Conservation (phyloP, 371 early-diverging fungal species). For the Hamiltosporidium magnivora region DNA sequence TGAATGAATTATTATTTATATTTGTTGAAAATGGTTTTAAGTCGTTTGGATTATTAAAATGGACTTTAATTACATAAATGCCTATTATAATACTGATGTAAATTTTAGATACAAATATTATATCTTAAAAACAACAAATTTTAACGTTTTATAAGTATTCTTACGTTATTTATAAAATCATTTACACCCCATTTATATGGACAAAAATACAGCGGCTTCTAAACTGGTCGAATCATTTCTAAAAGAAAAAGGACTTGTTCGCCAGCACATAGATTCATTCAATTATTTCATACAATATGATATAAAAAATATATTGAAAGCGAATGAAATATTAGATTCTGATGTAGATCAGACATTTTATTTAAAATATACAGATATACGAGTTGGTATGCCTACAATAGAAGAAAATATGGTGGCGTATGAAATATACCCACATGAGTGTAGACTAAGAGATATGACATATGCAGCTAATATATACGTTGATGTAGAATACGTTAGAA, state of each 20-base stretch:
- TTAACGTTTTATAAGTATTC: no score
- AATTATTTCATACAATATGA: constrained; percentile 93
- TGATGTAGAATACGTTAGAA: constrained; percentile 85
- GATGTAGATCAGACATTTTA: constrained; percentile 94
- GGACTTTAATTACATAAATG: no score
- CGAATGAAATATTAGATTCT: constrained; percentile 81
- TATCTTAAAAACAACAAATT: no score
- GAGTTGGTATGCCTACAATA: constrained; percentile 37
- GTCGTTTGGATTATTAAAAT: no score
- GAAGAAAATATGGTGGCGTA: neutral
- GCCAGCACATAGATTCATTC: constrained; percentile 98
- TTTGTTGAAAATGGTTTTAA: no score
- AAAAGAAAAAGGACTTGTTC: constrained; percentile 87
- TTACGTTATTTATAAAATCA: no score
- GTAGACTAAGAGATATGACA: constrained; percentile 89
- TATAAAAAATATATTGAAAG: constrained; percentile 77
- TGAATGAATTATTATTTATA: no score
- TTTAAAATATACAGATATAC: constrained; percentile 61
- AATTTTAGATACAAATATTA: no score
- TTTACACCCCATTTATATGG: no score
- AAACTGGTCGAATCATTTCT: constrained; percentile 78
- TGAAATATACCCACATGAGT: constrained; percentile 70
- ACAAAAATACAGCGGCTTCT: no score
- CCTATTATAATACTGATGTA: no score
- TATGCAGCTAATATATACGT: constrained; percentile 87